These are phyloP conservation scores for Oemleria cerasiformis DNA, from an alignment of 306 rosid genomes.

Conservation along the genomic window DNA sequence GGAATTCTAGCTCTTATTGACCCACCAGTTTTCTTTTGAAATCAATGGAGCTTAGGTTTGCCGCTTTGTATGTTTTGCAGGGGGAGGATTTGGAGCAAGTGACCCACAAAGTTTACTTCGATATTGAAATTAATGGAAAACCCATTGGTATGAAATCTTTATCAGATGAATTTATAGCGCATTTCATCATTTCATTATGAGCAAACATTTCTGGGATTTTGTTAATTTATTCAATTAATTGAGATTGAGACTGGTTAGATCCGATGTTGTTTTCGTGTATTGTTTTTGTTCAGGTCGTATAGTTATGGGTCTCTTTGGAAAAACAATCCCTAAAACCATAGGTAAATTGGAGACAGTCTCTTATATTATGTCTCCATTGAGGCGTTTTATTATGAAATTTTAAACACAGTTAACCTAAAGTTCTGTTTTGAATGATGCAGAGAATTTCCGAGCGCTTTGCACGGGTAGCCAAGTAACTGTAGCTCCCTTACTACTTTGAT, in stretches of 20 bases:
- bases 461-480: conserved; percentile 67
- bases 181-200: not conserved
- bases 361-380: no score
- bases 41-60: not conserved
- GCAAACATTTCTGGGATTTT: not conserved
- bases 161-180: not conserved
- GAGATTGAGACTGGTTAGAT: not conserved
- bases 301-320: conserved; percentile 75
- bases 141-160: conserved; percentile 38
- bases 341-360: conserved; percentile 26
- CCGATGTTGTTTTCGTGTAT: not conserved
- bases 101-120: conserved; percentile 50
- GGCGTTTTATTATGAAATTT: no score
- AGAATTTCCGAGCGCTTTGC: conserved; percentile 85
- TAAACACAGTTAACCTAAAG: conserved; percentile 17
- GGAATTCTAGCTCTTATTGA: not conserved
- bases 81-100: conserved; percentile 39
- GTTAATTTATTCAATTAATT: not conserved
- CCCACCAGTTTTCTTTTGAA: not conserved
- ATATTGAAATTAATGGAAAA: conserved; percentile 43
- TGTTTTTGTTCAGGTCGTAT: conserved; percentile 59
- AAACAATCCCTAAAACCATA: conserved; percentile 68
- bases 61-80: conserved; percentile 16
- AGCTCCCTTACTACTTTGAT: conserved; percentile 21
- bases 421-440: conserved; percentile 51